Conservation (phyloP, 164 flowering plant genomes). For the Kalanchoe fedtschenkoi region DNA sequence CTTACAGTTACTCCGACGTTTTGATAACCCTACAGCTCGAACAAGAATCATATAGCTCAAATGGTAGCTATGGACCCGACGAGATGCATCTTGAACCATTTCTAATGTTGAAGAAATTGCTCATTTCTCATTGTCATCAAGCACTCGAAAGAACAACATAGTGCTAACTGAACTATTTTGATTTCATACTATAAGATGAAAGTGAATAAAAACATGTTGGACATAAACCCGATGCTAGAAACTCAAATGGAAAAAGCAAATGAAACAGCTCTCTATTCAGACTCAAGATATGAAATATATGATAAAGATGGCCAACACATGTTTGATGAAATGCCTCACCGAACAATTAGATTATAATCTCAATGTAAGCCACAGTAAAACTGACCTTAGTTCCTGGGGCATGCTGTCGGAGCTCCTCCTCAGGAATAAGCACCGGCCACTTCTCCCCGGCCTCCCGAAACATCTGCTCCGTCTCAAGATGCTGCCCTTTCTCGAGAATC, state of each 20-base stretch:
- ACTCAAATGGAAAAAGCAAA: slow-evolving; percentile 6
- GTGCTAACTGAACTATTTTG: no score
- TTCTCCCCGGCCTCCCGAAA: slow-evolving; percentile 79
- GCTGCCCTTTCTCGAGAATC: slow-evolving; percentile 75
- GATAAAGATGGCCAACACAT: slow-evolving; percentile 12
- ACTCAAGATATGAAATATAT: no score
- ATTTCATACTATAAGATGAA: neutral
- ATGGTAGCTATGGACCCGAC: neutral
- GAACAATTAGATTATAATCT: neutral
- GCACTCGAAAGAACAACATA: neutral
- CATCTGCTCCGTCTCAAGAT: slow-evolving; percentile 85
- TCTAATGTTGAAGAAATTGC: neutral
- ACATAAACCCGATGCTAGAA: no score
- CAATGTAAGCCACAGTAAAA: neutral
- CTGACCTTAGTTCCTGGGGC: slow-evolving; percentile 67
- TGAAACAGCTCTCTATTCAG: no score
- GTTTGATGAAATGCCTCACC: slow-evolving; percentile 21
- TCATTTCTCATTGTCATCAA: neutral
- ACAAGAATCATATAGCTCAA: neutral
- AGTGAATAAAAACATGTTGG: no score
- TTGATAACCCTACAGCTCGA: neutral
- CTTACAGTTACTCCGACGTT: no score
- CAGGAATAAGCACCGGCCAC: slow-evolving; percentile 89
- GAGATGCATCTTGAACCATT: no score
- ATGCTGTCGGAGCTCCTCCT: slow-evolving; percentile 46